Conservation (phyloP, 1,284 basidiomycete species). For the Sanghuangporus sanghuang region DNA sequence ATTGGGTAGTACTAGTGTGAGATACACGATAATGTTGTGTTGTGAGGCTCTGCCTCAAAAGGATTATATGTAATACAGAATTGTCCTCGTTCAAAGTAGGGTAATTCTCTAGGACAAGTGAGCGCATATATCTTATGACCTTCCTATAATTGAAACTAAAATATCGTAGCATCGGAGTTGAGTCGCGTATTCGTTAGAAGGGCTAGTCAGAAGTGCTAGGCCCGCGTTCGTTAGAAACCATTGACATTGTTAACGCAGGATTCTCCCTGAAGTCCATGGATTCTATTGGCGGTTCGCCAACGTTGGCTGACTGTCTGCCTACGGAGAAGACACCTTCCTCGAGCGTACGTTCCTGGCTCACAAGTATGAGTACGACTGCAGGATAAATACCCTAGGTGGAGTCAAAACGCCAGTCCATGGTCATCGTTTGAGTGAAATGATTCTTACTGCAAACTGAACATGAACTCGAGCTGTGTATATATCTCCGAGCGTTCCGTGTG, state of each 20-base stretch:
- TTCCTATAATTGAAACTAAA: too few relatives aligned
- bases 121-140: too few relatives aligned
- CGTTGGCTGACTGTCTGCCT: not conserved
- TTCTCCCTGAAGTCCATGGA: not conserved
- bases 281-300: not conserved
- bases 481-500: not conserved
- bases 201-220: not conserved
- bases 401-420: not conserved
- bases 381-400: not conserved
- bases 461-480: conserved; percentile 1
- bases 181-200: not conserved
- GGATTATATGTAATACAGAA: too few relatives aligned
- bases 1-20: too few relatives aligned
- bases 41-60: too few relatives aligned
- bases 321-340: not conserved
- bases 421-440: not conserved
- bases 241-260: not conserved
- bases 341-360: not conserved
- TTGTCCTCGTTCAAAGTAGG: too few relatives aligned
- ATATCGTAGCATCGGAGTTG: not conserved
- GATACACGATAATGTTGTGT: too few relatives aligned
- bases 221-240: not conserved
- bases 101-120: too few relatives aligned
- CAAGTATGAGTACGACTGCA: not conserved
- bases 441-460: not conserved